Conservation (phyloP, 805 yeast species). For the Nakazawaea peltata region DNA sequence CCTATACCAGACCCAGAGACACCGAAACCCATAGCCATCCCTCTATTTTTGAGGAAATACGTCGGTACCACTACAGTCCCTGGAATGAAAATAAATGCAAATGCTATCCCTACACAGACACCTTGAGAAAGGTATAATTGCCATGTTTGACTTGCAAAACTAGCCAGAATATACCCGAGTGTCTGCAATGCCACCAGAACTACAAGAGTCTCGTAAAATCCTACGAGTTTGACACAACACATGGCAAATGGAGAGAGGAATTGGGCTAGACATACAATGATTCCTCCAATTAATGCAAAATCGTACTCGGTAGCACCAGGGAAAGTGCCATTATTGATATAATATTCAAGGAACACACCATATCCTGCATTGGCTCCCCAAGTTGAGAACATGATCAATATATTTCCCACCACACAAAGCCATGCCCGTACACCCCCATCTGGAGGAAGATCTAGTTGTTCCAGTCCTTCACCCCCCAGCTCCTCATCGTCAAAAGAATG, state of each 20-base stretch:
- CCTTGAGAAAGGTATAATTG: constrained; percentile 50
- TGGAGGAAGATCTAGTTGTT: constrained; percentile 3
- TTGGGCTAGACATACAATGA: constrained; percentile 26
- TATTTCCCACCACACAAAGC: constrained; percentile 31
- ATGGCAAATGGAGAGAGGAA: constrained; percentile 16
- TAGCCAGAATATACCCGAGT: constrained; percentile 41
- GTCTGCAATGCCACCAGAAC: constrained; percentile 35
- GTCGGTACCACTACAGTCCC: constrained; percentile 38
- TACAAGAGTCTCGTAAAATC: constrained; percentile 15
- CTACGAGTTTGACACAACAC: constrained; percentile 14
- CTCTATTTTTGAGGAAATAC: constrained; percentile 43
- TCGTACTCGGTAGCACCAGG: constrained; percentile 45
- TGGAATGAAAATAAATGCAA: constrained; percentile 43
- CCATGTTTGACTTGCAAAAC: constrained; percentile 39
- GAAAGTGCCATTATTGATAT: constrained; percentile 38
- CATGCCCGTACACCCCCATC: constrained; percentile 16
- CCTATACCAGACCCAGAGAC: constrained; percentile 35
- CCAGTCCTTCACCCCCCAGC: not conserved
- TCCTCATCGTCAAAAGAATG: not conserved
- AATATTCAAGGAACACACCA: constrained; percentile 50
- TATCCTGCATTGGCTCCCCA: constrained; percentile 63
- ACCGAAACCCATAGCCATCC: constrained; percentile 30
- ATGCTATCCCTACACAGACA: constrained; percentile 39
- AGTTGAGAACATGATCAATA: constrained; percentile 34
- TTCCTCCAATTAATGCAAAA: constrained; percentile 55